Conservation (phyloP, 1,139 yeast species). For the Saccharomyces hybrid region DNA sequence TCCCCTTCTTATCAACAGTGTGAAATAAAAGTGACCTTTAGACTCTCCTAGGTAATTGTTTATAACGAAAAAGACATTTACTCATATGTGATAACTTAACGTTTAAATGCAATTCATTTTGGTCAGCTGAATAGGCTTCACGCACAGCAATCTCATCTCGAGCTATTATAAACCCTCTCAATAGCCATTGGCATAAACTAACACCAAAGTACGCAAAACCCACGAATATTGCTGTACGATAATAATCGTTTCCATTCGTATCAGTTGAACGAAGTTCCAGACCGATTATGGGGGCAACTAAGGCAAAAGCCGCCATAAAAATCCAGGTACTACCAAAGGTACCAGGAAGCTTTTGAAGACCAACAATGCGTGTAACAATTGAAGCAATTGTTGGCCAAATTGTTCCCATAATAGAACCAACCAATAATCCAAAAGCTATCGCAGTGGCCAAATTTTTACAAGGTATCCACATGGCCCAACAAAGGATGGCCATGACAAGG, state of each 20-base stretch:
- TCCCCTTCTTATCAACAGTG: neutral
- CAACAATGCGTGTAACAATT: conserved; percentile 38
- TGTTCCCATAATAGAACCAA: conserved; percentile 47
- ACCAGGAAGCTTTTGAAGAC: conserved; percentile 42
- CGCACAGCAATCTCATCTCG: conserved; percentile 13
- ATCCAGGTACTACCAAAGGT: conserved; percentile 45
- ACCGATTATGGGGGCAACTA: conserved; percentile 43
- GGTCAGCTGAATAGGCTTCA: conserved; percentile 6
- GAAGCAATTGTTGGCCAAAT: conserved; percentile 36
- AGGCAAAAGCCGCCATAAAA: conserved; percentile 40
- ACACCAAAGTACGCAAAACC: conserved; percentile 38
- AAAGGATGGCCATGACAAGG: conserved; percentile 29
- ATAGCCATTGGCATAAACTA: conserved; percentile 25
- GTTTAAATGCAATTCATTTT: conserved; percentile 7
- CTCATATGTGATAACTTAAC: neutral
- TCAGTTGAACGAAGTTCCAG: conserved; percentile 20
- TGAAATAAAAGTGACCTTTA: neutral
- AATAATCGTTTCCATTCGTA: conserved; percentile 34
- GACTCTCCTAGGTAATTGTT: neutral
- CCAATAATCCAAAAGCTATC: conserved; percentile 39
- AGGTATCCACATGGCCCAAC: conserved; percentile 57
- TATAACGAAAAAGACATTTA: neutral
- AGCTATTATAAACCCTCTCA: conserved; percentile 27
- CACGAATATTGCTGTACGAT: conserved; percentile 45
- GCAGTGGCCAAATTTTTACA: conserved; percentile 47